phyloP scores from a whole-genome alignment of 148 eudicot genomes.

The Vaccinium darrowii region DNA sequence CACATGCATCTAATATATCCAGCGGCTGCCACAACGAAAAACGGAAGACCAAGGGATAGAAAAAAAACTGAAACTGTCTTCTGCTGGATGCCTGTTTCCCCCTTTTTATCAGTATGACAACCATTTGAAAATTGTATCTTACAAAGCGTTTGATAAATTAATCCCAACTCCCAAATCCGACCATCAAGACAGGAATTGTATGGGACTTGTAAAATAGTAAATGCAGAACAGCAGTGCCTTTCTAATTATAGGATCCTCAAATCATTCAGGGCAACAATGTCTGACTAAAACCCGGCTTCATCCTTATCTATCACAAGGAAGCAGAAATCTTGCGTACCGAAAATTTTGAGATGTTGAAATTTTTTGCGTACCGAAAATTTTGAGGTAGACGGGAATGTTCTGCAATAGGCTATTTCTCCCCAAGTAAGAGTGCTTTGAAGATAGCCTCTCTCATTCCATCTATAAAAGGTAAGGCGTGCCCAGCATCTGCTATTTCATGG shows the following conservation, averaged over 20 bases:
- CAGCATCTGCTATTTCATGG: conserved; percentile 45
- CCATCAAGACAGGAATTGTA: neutral
- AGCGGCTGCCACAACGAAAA: too few relatives aligned
- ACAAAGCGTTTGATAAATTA: too few relatives aligned
- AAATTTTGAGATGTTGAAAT: neutral
- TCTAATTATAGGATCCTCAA: too few relatives aligned
- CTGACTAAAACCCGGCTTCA: too few relatives aligned
- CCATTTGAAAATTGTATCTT: neutral
- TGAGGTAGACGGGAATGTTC: neutral
- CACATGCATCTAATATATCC: too few relatives aligned
- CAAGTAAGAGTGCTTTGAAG: conserved; percentile 29
- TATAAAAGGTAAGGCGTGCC: conserved; percentile 40
- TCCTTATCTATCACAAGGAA: too few relatives aligned
- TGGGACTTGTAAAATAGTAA: too few relatives aligned
- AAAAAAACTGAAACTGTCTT: neutral
- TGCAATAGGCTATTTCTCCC: neutral
- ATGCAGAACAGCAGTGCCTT: too few relatives aligned
- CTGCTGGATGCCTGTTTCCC: neutral
- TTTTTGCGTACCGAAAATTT: too few relatives aligned
- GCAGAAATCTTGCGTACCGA: too few relatives aligned
- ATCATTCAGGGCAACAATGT: neutral
- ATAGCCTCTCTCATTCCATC: conserved; percentile 40
- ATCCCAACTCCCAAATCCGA: too few relatives aligned
- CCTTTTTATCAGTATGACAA: neutral
- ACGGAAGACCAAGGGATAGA: too few relatives aligned